Evolutionary conservation across 2,329 filamentous ascomycete species (phyloP), one percentile per base, ranked within the genome.

Genomic region (Arthrobotrys pseudoclavata): DNA sequence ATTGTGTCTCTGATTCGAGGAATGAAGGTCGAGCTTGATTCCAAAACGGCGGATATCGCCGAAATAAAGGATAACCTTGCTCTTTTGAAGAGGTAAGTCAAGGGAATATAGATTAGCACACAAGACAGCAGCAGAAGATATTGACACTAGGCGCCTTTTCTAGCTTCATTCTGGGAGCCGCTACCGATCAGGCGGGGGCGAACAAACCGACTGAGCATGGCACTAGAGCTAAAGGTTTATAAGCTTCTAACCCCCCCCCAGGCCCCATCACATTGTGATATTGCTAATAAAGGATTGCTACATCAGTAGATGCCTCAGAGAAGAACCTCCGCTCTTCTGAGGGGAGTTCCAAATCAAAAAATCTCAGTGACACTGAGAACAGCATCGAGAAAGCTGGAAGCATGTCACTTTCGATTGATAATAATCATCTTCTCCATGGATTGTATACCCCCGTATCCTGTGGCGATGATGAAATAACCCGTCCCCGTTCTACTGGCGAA

Each of bases 41-140:
- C 66, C 0, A 68, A 77, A n/a, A 18, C 74, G 4, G 22, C 31
- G 13, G 60, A 69, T 52, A 71, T 77, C 34, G 67, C 61, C 47
- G 74, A 77, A 47, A 77, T 71, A 12, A 69, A 77, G n/a, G 61
- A 60, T 9, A 63, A 22, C 7, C 18, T 77, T 4, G 29, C 34
- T 12, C 20, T 61, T 15, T 29, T 77, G 1, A 45, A 24, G 15
- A 66, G 37, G 74, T 77, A 18, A 18, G 67, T 68, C 57, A 5
- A 20, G n/a, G 15, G 34, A 24, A 2, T 10, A 50, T 24, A 24
- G 9, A 45, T 6, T 40, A 62, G 61, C 52, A 52, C 29, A 9
- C 47, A 22, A 55, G 37, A 50, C 34, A 34, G 31, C 31, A 34
- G 31, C 31, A 34, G 31, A 34, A 34, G n/a, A 34, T 34, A 34